These are phyloP conservation scores for Colletotrichum somersetense DNA, from an alignment of 2,329 filamentous ascomycete genomes.

Conservation along the genomic window DNA sequence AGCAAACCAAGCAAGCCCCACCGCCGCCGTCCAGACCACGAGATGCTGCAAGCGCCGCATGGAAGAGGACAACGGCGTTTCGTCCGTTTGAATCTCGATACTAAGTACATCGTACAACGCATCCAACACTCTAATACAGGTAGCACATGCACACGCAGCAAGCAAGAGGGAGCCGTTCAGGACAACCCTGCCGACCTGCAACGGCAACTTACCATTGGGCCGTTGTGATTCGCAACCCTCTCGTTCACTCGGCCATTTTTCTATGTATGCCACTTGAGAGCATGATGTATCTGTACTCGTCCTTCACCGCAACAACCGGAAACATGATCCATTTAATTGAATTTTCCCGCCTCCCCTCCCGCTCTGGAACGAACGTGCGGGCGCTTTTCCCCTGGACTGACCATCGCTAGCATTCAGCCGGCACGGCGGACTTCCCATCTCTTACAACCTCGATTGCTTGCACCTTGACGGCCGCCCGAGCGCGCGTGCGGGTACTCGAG, in stretches of 20 bases:
- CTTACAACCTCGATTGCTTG: constrained; percentile 18
- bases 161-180: constrained; percentile 12
- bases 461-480: constrained; percentile 30
- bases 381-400: constrained; percentile 10
- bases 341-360: constrained; percentile 28
- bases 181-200: constrained; percentile 30
- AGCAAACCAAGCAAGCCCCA: constrained; percentile 21
- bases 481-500: constrained; percentile 17
- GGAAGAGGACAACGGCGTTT: constrained; percentile 32
- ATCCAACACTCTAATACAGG: constrained; percentile 8
- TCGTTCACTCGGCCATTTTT: constrained; percentile 2
- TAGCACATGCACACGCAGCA: constrained; percentile 23
- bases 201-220: constrained; percentile 19
- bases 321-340: constrained; percentile 36
- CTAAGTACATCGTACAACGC: constrained; percentile 9
- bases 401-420: constrained; percentile 1
- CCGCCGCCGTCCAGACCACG: constrained; percentile 26
- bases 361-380: constrained; percentile 25
- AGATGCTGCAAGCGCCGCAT: constrained; percentile 40
- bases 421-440: constrained; percentile 29
- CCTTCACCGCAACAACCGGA: constrained; percentile 36
- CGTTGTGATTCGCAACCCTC: constrained; percentile 24
- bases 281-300: constrained; percentile 20
- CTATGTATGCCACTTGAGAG: not conserved
- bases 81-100: constrained; percentile 39